Evolutionary conservation across 2,329 filamentous ascomycete species (phyloP).

Genomic region (Rhexocercosporidium sp.): DNA sequence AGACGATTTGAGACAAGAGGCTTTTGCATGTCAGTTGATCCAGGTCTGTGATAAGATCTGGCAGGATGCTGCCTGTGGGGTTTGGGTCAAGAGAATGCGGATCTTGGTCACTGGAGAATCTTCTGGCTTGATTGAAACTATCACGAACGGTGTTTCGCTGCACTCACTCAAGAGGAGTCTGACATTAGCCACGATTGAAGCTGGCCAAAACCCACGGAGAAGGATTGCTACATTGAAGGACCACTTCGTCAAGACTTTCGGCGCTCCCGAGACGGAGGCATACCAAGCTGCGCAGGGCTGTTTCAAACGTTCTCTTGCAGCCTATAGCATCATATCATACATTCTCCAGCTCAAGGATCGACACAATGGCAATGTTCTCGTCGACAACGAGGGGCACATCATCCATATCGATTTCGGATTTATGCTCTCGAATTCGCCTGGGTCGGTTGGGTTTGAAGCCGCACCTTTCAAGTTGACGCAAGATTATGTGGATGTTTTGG

Average conservation of each 20-base stretch:
- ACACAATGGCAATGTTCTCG: constrained; percentile 85
- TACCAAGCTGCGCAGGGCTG: constrained; percentile 76
- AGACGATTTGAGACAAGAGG: constrained; percentile 81
- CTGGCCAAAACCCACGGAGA: constrained; percentile 73
- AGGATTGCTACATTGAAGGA: constrained; percentile 82
- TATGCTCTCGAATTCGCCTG: constrained; percentile 86
- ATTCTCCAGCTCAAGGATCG: constrained; percentile 84
- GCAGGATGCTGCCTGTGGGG: constrained; percentile 72
- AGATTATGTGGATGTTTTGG: constrained; percentile 84
- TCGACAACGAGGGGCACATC: constrained; percentile 85
- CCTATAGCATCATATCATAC: constrained; percentile 86
- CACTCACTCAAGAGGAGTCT: constrained; percentile 84
- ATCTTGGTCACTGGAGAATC: constrained; percentile 86
- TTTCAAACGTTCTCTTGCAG: constrained; percentile 81
- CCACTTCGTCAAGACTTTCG: constrained; percentile 83
- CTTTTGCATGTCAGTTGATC: constrained; percentile 86
- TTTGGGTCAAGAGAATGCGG: constrained; percentile 90
- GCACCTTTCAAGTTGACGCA: constrained; percentile 87
- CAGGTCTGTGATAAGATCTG: constrained; percentile 82
- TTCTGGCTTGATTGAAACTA: constrained; percentile 84
- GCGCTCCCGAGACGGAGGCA: constrained; percentile 68
- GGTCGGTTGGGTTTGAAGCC: constrained; percentile 83
- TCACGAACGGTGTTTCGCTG: constrained; percentile 86
- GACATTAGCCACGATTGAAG: constrained; percentile 75
- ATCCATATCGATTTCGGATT: constrained; percentile 91